Evolutionary conservation across 768 basidiomycete genomes (phyloP), one percentile per base, ranked within the genome.

Genomic region (Sporobolomyces phaffii): DNA sequence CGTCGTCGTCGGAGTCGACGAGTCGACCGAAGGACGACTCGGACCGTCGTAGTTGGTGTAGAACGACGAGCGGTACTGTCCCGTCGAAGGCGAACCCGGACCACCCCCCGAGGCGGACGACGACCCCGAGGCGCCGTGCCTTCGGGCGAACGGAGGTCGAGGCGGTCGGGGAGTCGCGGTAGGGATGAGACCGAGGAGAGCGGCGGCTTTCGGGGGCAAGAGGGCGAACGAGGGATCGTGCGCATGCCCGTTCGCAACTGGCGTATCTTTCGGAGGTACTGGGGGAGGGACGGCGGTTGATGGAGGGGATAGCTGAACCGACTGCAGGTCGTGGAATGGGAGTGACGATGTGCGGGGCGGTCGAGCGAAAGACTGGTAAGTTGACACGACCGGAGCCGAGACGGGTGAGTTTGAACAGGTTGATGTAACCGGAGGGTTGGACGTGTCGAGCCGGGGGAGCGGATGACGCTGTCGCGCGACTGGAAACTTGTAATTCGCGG

Each of bases 191-290:
- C 66, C 66, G 50, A 68, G 66, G 5, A 68, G 43, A 3, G 66
- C 61, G 28, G 66, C 66, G 2, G 66, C 66, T 22, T 68, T 68
- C 2, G 60, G 60, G 2, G 66, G 66, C 24, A 68, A 34, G 43
- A 62, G 20, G 1, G n/a, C 7, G 29, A 43, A 47, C 26, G 56
- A 56, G 5, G 41, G 28, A 10, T 33, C 43, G 3, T 14, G 56
- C 5, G 9, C 4, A 5, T 22, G 33, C 24, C 7, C 13, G 15
- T 44, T n/a, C n/a, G n/a, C n/a, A n/a, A n/a, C n/a, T n/a, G 51
- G 14, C 8, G 44, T 29, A 22, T 41, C 40, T 44, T 57, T 58
- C n/a, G 56, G 56, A 44, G 56, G 56, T 14, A 58, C 50, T 4
- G 50, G 29, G 14, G 56, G 54, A 41, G 54, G 54, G 22, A 41